These are phyloP conservation scores for Verticillium isaacii DNA, from an alignment of 2,329 filamentous ascomycete genomes.

Conservation along the genomic window DNA sequence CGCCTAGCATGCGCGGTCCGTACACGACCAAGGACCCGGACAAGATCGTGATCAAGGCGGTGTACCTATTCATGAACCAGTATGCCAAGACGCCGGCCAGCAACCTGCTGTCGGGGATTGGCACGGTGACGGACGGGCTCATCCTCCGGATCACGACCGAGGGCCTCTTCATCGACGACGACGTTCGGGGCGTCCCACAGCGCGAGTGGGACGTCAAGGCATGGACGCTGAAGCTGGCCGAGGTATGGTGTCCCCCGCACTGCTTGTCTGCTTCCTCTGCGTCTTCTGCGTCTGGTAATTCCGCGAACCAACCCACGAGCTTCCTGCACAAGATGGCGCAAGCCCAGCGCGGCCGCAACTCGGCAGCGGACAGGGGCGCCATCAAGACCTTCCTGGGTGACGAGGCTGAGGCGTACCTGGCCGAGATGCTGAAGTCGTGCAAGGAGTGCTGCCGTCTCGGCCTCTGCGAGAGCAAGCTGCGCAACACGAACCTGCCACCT, in stretches of 20 bases:
- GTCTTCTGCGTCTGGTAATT: conserved; percentile 29
- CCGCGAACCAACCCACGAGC: conserved; percentile 31
- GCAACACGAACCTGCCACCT: conserved; percentile 34
- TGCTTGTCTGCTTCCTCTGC: conserved; percentile 43
- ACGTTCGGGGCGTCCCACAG: conserved; percentile 84
- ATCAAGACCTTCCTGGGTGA: conserved; percentile 53
- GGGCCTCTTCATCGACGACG: conserved; percentile 95
- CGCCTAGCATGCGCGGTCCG: conserved; percentile 69
- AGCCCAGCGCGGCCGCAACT: conserved; percentile 29
- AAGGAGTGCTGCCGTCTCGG: conserved; percentile 58
- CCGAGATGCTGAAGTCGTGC: conserved; percentile 59
- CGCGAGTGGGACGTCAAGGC: conserved; percentile 98
- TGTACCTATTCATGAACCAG: conserved; percentile 88
- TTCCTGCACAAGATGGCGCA: conserved; percentile 43
- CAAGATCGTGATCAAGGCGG: conserved; percentile 92
- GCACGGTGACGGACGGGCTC: conserved; percentile 83
- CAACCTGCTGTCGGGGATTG: conserved; percentile 79
- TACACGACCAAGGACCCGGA: conserved; percentile 88
- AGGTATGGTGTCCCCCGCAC: conserved; percentile 76
- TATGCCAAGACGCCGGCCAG: conserved; percentile 87
- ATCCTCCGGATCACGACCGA: conserved; percentile 90
- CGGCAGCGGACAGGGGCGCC: conserved; percentile 40
- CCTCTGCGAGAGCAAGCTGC: conserved; percentile 39
- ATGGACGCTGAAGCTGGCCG: conserved; percentile 90
- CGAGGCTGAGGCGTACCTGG: conserved; percentile 61